Percentiles rank a stretch among this genome's conserved stretches.
These are phyloP conservation scores for Warburgia ugandensis DNA, from an alignment of 164 flowering plant species.

Conservation along the genomic window DNA sequence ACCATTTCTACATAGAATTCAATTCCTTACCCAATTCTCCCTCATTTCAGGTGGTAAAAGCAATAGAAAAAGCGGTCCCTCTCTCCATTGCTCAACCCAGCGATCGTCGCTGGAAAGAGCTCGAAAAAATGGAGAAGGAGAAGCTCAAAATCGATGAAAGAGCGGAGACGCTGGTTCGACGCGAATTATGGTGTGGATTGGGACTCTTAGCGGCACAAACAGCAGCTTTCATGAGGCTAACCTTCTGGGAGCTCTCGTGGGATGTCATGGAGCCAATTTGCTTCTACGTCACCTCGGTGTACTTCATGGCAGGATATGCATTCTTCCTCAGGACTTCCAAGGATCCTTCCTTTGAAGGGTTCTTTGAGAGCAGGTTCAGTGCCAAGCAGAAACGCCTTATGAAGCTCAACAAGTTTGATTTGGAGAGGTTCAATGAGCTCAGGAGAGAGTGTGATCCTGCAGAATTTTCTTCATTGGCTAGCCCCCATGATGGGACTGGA, in stretches of 20 bases:
- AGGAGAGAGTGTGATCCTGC: constrained; percentile 10
- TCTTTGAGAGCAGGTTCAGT: constrained; percentile 35
- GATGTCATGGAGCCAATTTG: constrained; percentile 76
- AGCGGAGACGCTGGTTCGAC: constrained; percentile 30
- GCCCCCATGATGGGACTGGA: not conserved
- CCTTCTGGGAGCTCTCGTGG: constrained; percentile 68
- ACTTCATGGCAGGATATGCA: constrained; percentile 41
- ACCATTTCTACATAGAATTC: no score
- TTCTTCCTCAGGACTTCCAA: constrained; percentile 54
- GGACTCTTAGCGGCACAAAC: constrained; percentile 39
- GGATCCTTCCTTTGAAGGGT: constrained; percentile 58
- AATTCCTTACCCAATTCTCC: constrained; percentile 7
- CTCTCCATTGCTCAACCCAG: constrained; percentile 16
- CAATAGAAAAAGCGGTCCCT: constrained; percentile 29
- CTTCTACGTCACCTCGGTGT: constrained; percentile 45
- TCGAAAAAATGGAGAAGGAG: constrained; percentile 36
- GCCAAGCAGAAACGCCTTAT: constrained; percentile 41
- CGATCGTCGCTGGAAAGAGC: constrained; percentile 36
- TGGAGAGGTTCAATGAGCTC: constrained; percentile 37
- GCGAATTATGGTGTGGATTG: constrained; percentile 47
- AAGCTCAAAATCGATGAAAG: constrained; percentile 36
- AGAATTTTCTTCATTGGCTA: not conserved
- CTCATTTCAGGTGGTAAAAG: constrained; percentile 50
- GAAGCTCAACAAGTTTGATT: constrained; percentile 35
- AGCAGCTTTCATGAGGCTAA: constrained; percentile 51